These are phyloP conservation scores for Mortierella sp. DNA, from an alignment of 371 early-diverging fungal genomes.

Conservation along the genomic window DNA sequence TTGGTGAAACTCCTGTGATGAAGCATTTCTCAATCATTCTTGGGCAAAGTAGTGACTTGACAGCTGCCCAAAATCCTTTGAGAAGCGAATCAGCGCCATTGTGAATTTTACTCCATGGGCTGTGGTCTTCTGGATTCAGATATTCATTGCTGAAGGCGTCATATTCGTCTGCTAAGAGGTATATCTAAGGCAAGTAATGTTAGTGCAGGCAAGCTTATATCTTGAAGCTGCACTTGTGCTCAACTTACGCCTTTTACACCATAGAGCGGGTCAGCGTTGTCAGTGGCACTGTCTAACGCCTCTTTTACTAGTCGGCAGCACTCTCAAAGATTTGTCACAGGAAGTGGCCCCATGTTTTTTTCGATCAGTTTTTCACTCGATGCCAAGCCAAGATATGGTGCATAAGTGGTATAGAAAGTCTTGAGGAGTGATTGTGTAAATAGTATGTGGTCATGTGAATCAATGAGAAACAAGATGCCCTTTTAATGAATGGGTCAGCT, in stretches of 20 bases:
- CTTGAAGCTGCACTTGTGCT: not conserved
- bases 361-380: conserved; percentile 22
- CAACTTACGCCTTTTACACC: conserved; percentile 32
- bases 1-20: conserved; percentile 43
- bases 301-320: conserved; percentile 25
- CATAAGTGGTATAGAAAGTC: not conserved
- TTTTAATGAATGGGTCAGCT: too few relatives aligned
- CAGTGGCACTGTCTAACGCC: conserved; percentile 13
- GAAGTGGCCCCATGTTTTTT: not conserved
- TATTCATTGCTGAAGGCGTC: conserved; percentile 41
- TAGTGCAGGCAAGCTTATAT: not conserved
- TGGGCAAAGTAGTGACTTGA: conserved; percentile 23
- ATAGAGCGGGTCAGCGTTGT: conserved; percentile 17
- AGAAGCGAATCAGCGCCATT: conserved; percentile 22
- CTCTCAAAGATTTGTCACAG: conserved; percentile 19
- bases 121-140: conserved; percentile 22
- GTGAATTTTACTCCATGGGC: conserved; percentile 17
- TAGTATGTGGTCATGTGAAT: too few relatives aligned
- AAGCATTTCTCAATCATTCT: conserved; percentile 37
- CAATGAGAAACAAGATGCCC: too few relatives aligned
- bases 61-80: conserved; percentile 41
- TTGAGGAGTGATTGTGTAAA: too few relatives aligned
- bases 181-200: conserved; percentile 24
- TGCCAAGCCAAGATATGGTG: conserved; percentile 18
- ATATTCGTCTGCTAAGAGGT: conserved; percentile 44